Conservation (phyloP, 768 basidiomycete genomes). For the Lactifluus hygrophoroides region DNA sequence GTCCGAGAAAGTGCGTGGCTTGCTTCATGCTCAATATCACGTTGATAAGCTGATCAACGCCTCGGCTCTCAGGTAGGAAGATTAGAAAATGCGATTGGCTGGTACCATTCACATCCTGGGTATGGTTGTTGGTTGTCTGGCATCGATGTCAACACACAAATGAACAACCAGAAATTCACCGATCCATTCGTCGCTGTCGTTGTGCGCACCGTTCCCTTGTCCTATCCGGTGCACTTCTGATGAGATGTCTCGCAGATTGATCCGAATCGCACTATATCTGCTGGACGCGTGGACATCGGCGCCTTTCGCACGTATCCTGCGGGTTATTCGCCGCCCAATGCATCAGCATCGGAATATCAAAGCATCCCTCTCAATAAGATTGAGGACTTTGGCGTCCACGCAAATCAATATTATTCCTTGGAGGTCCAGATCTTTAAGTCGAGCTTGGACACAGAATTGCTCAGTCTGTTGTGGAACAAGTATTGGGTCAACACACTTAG, state of each 20-base stretch:
- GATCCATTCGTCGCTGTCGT: conserved; percentile 98
- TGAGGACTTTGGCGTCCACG: conserved; percentile 98
- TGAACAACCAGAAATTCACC: conserved; percentile 89
- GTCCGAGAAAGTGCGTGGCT: conserved; percentile 57
- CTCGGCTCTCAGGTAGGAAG: conserved; percentile 54
- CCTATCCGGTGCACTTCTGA: not conserved
- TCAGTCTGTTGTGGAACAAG: conserved; percentile 95
- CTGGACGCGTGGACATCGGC: conserved; percentile 97
- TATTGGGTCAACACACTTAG: conserved; percentile 98
- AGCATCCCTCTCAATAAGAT: conserved; percentile 95
- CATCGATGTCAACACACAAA: conserved; percentile 96
- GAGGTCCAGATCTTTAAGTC: conserved; percentile 96
- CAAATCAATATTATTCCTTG: conserved; percentile 89
- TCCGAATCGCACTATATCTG: conserved; percentile 96
- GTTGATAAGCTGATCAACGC: not conserved
- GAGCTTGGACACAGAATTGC: conserved; percentile 74
- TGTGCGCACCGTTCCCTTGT: conserved; percentile 35
- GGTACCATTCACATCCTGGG: conserved; percentile 98
- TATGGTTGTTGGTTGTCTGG: conserved; percentile 99
- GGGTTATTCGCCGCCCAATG: conserved; percentile 77
- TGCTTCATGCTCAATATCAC: not conserved
- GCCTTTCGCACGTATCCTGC: conserved; percentile 98
- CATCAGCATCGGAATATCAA: conserved; percentile 77
- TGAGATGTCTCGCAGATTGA: conserved; percentile 56
- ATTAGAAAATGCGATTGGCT: conserved; percentile 84